Percentiles rank a stretch among this genome's conserved stretches.
These are phyloP conservation scores for Niveomyces coronatus DNA, from an alignment of 2,329 filamentous ascomycete species.

Conservation along the genomic window DNA sequence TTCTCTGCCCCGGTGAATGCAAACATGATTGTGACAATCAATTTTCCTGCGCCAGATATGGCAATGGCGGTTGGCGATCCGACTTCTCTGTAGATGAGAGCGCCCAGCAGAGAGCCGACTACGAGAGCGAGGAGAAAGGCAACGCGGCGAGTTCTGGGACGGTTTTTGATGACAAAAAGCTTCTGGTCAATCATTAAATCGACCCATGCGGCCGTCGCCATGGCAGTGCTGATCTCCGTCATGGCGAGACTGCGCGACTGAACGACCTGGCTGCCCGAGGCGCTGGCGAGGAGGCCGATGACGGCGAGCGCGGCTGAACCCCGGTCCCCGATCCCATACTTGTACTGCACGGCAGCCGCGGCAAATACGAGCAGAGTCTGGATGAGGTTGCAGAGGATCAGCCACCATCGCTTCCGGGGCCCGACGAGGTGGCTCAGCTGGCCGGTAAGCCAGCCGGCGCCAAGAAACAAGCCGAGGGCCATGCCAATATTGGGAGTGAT, in stretches of 20 bases:
- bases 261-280: slow-evolving; percentile 49
- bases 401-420: slow-evolving; percentile 40
- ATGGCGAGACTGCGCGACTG: slow-evolving; percentile 43
- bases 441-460: slow-evolving; percentile 43
- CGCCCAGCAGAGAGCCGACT: slow-evolving; percentile 40
- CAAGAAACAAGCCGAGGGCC: slow-evolving; percentile 45
- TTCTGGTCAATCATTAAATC: slow-evolving; percentile 46
- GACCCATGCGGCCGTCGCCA: slow-evolving; percentile 54
- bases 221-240: slow-evolving; percentile 53
- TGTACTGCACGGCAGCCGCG: slow-evolving; percentile 38
- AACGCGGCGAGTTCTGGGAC: slow-evolving; percentile 37
- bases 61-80: slow-evolving; percentile 34
- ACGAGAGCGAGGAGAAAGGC: slow-evolving; percentile 38
- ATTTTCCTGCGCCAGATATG: slow-evolving; percentile 34
- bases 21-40: slow-evolving; percentile 34
- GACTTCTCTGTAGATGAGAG: slow-evolving; percentile 33
- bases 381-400: slow-evolving; percentile 42
- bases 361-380: slow-evolving; percentile 45
- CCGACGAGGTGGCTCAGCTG: slow-evolving; percentile 45
- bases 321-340: slow-evolving; percentile 23
- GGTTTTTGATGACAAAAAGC: slow-evolving; percentile 36
- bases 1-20: slow-evolving; percentile 30
- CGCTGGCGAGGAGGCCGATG: slow-evolving; percentile 42
- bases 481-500: slow-evolving; percentile 42
- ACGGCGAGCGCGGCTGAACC: slow-evolving; percentile 31